Evolutionary conservation across 331 rosid species (phyloP), one percentile per base, ranked within the genome.

Genomic region (Dryas integrifolia): DNA sequence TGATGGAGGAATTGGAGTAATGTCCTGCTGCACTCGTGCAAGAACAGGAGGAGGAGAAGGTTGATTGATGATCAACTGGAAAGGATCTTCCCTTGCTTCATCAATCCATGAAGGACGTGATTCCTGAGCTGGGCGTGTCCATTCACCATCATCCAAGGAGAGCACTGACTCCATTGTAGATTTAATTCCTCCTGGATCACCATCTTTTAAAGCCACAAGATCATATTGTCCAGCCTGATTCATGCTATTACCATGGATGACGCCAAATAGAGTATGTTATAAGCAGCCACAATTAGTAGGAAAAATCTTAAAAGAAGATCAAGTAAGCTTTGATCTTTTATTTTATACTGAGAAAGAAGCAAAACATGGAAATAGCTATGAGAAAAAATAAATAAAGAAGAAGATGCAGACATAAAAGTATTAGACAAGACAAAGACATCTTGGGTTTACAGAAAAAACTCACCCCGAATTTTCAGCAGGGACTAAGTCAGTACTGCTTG

Each of bases 1-100:
- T 72, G 99, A 88, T 72, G 90, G 96, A 78, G 91, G 97, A 81
- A 91, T 88, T 24, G 85, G 80, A 35, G 86, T 40, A 64, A 9
- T 46, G 16, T 83, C 88, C 40, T 82, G 91, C 70, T 85, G 86
- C 55, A 95, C 74, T 69, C 76, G 86, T 61, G 98, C 99, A 87
- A 95, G 98, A 74, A 95, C 96, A 65, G 93, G 96, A 41, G 98
- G 99, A 55, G 96, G 92, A 73, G 87, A 68, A 72, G 98, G 99
- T 81, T 95, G 99, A 79, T 55, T 89, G 77, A 84, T 82, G 72
- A 89, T 84, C 73, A 76, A 76, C 74, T 73, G 86, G 44, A 88
- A 86, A 70, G 78, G 77, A 58, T 87, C 96, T 74, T 91, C 90
- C 81, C 86, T 82, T 75, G 78, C 70, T 51, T 82, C 91, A 75